These are phyloP conservation scores for Candida alai DNA, from an alignment of 805 yeast genomes.

Conservation along the genomic window DNA sequence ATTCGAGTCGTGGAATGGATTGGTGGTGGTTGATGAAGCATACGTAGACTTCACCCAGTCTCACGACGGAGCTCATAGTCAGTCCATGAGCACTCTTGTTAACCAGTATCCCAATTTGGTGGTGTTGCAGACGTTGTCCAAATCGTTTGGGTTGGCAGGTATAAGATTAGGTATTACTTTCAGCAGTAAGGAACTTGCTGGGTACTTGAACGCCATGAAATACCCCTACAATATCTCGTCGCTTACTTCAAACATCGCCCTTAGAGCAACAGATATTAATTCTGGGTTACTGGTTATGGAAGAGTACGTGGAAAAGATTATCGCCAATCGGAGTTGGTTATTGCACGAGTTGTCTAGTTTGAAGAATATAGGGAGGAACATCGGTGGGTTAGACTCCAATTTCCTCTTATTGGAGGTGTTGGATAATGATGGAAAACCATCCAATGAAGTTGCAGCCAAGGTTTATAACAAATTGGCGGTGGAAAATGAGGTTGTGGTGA, in stretches of 20 bases:
- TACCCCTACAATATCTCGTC: conserved; percentile 94
- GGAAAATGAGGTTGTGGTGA: conserved; percentile 72
- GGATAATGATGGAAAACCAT: conserved; percentile 58
- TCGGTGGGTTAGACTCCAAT: conserved; percentile 86
- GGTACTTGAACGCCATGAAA: conserved; percentile 80
- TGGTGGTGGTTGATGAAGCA: conserved; percentile 90
- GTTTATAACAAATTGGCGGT: conserved; percentile 72
- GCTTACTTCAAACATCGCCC: conserved; percentile 70
- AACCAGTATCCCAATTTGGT: conserved; percentile 78
- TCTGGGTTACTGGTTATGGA: conserved; percentile 58
- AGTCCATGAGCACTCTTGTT: conserved; percentile 71
- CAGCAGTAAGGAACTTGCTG: conserved; percentile 56
- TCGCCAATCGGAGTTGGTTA: conserved; percentile 52
- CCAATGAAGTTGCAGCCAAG: conserved; percentile 59
- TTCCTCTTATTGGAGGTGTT: conserved; percentile 74
- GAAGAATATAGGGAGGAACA: conserved; percentile 63
- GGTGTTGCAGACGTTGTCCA: conserved; percentile 88
- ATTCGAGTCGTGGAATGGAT: conserved; percentile 59
- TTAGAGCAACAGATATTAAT: conserved; percentile 60
- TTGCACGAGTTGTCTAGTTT: conserved; percentile 51
- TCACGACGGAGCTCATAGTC: conserved; percentile 11
- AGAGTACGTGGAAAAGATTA: conserved; percentile 45
- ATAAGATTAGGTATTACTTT: conserved; percentile 83
- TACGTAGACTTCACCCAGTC: conserved; percentile 72
- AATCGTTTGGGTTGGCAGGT: conserved; percentile 95